These are phyloP conservation scores for Apiosordaria backusii DNA, from an alignment of 495 filamentous ascomycete genomes.

Conservation along the genomic window DNA sequence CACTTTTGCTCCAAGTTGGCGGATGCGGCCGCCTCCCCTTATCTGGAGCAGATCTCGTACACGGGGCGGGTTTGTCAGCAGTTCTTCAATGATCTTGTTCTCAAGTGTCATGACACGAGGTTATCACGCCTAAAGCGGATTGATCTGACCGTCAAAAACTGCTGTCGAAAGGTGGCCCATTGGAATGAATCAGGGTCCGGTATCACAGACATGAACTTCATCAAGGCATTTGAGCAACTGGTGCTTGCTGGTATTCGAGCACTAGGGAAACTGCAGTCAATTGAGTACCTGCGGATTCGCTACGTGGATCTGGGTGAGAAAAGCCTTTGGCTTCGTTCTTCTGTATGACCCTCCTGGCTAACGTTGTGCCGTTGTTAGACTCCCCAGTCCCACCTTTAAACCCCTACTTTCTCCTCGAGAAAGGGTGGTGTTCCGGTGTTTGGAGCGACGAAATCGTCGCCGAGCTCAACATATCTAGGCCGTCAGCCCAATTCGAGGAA, in stretches of 20 bases:
- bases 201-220: constrained; percentile 65
- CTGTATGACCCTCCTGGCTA: not conserved
- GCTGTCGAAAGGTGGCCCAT: constrained; percentile 53
- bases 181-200: constrained; percentile 59
- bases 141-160: constrained; percentile 66
- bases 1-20: constrained; percentile 57
- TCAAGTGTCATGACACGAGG: constrained; percentile 38
- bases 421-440: constrained; percentile 58
- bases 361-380: constrained; percentile 33
- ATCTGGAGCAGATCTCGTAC: constrained; percentile 61
- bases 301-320: constrained; percentile 65
- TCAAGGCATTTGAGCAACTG: constrained; percentile 60
- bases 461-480: constrained; percentile 50
- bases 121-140: constrained; percentile 55
- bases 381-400: constrained; percentile 57
- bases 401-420: constrained; percentile 60
- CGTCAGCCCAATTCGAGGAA: constrained; percentile 54
- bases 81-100: constrained; percentile 52
- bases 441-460: constrained; percentile 65
- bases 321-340: not conserved
- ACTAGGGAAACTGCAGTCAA: constrained; percentile 48
- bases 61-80: constrained; percentile 62
- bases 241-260: constrained; percentile 58
- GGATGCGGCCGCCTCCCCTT: constrained; percentile 51
- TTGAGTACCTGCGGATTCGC: constrained; percentile 62